phyloP scores from a whole-genome alignment of 2,329 filamentous ascomycete genomes.

The Bertia moriformis region DNA sequence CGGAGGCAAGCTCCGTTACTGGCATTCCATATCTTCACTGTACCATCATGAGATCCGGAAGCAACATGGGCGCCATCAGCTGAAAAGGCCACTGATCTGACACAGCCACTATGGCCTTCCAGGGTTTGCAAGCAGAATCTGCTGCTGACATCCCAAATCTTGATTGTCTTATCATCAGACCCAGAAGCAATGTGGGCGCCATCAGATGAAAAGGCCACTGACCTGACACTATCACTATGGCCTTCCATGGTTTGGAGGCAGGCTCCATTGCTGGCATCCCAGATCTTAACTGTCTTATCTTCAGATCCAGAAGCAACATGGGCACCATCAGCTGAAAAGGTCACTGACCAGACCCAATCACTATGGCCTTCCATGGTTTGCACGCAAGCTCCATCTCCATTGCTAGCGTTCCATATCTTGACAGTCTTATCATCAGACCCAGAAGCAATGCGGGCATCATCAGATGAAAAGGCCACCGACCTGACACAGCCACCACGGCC shows the following conservation, averaged over 20 bases:
- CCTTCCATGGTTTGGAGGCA: not conserved
- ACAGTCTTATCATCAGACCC: not conserved
- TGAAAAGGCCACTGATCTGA: not conserved
- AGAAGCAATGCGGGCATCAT: not conserved
- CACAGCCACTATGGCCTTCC: not conserved
- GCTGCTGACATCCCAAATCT: not conserved
- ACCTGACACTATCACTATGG: not conserved
- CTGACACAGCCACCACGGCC: conserved; percentile 5
- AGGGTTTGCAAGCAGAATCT: not conserved
- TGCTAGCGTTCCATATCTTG: conserved; percentile 1
- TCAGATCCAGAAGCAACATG: not conserved
- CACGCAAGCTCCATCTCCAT: not conserved
- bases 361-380: not conserved
- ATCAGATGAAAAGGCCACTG: not conserved
- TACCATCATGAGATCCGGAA: not conserved
- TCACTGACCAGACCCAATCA: not conserved
- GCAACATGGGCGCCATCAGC: not conserved
- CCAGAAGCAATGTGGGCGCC: not conserved
- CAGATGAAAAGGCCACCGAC: conserved; percentile 7
- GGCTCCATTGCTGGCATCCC: not conserved
- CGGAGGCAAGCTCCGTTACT: not conserved
- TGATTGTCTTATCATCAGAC: not conserved
- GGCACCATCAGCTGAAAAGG: not conserved
- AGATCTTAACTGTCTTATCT: not conserved
- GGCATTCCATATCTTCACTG: not conserved